phyloP scores from a whole-genome alignment of 768 basidiomycete species.

The Lepiota venenata region DNA sequence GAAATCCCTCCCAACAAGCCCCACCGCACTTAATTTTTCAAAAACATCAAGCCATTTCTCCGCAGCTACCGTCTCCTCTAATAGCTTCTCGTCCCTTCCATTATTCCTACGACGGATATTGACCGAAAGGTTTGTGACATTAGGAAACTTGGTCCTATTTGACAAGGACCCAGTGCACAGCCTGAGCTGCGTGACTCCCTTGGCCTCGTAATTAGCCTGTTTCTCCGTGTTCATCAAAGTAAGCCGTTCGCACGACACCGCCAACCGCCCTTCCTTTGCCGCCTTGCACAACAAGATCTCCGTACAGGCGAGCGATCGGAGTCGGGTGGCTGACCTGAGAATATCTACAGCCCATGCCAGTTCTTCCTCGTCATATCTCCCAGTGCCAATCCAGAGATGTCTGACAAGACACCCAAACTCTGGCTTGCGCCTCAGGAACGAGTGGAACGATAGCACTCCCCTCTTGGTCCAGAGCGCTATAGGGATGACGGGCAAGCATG shows the following conservation, averaged over 20 bases:
- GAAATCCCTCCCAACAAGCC: constrained; percentile 2
- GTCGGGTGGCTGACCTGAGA: not conserved
- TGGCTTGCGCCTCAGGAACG: constrained; percentile 16
- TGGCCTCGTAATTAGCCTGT: not conserved
- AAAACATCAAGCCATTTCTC: constrained; percentile 5
- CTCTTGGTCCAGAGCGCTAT: constrained; percentile 27
- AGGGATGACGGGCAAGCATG: constrained; percentile 31
- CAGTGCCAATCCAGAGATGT: constrained; percentile 27
- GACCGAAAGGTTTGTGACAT: constrained; percentile 4
- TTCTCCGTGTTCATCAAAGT: constrained; percentile 10
- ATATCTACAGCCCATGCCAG: constrained; percentile 4
- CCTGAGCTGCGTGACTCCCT: constrained; percentile 1
- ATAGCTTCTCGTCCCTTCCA: constrained; percentile 1
- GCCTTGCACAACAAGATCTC: constrained; percentile 2
- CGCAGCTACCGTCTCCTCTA: constrained; percentile 3
- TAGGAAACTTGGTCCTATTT: constrained; percentile 3
- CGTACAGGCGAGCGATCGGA: constrained; percentile 5
- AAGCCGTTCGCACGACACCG: not conserved
- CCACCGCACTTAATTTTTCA: not conserved
- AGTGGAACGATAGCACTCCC: constrained; percentile 28
- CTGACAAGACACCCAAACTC: constrained; percentile 22
- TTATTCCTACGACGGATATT: constrained; percentile 5
- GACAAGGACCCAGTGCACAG: constrained; percentile 5
- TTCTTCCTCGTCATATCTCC: constrained; percentile 8
- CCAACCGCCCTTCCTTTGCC: not conserved